These are phyloP conservation scores for Didymella pomorum DNA, from an alignment of 2,329 filamentous ascomycete genomes.

Conservation along the genomic window DNA sequence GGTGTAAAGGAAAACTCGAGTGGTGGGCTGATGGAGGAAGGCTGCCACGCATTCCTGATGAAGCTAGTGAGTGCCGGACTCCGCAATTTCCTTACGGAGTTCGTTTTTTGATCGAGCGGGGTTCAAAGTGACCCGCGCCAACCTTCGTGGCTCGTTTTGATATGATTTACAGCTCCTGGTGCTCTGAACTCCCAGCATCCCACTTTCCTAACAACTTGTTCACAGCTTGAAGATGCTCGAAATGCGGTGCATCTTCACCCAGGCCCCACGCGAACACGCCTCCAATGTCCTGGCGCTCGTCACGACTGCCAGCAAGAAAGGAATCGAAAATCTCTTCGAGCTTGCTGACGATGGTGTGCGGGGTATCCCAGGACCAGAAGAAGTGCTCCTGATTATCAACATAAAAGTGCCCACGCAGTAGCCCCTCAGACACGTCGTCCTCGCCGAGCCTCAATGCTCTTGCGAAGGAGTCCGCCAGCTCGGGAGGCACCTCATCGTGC, in stretches of 20 bases:
- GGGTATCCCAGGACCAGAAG: slow-evolving; percentile 80
- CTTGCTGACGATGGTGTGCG: slow-evolving; percentile 67
- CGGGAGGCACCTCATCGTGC: slow-evolving; percentile 53
- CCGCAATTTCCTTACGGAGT: slow-evolving; percentile 2
- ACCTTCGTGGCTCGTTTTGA: background rate
- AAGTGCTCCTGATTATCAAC: slow-evolving; percentile 66
- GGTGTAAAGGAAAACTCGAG: background rate
- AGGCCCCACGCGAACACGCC: slow-evolving; percentile 80
- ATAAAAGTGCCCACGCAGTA: slow-evolving; percentile 64
- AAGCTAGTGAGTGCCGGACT: slow-evolving; percentile 4
- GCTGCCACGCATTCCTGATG: background rate
- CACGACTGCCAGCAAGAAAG: slow-evolving; percentile 44
- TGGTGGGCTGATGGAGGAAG: background rate
- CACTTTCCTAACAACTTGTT: slow-evolving; percentile 12
- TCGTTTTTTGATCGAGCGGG: background rate
- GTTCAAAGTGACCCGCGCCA: background rate
- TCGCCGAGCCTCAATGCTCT: slow-evolving; percentile 62
- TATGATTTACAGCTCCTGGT: slow-evolving; percentile 4
- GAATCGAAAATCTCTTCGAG: slow-evolving; percentile 63
- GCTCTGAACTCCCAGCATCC: background rate
- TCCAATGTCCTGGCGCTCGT: slow-evolving; percentile 57
- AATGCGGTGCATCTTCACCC: slow-evolving; percentile 66
- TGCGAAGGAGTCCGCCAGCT: slow-evolving; percentile 65
- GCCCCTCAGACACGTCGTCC: slow-evolving; percentile 64
- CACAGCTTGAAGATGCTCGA: slow-evolving; percentile 51